These are phyloP conservation scores for Cercospora citrullina DNA, from an alignment of 2,329 filamentous ascomycete genomes.

Conservation along the genomic window DNA sequence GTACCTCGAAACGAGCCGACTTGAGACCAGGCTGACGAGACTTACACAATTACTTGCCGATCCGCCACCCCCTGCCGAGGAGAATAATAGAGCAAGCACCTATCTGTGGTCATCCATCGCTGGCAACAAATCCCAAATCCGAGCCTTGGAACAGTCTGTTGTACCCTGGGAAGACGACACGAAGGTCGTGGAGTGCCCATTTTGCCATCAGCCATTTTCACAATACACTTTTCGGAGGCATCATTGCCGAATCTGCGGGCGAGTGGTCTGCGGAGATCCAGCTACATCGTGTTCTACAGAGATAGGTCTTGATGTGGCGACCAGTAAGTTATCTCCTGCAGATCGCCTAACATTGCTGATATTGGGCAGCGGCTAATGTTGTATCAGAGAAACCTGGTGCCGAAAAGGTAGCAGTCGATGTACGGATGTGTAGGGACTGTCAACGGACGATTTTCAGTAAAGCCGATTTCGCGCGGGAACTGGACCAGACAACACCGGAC, in stretches of 20 bases:
- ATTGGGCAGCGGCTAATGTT: constrained; percentile 35
- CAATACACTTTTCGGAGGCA: constrained; percentile 90
- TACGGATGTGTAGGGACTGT: constrained; percentile 92
- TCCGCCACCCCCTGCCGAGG: constrained; percentile 62
- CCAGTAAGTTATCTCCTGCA: constrained; percentile 50
- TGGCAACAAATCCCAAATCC: constrained; percentile 66
- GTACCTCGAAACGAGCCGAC: constrained; percentile 79
- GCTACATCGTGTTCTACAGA: constrained; percentile 82
- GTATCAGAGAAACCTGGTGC: constrained; percentile 47
- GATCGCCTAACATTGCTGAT: constrained; percentile 37
- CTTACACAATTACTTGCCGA: constrained; percentile 80
- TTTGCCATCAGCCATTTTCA: constrained; percentile 94
- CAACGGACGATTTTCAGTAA: constrained; percentile 69
- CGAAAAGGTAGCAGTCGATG: constrained; percentile 67
- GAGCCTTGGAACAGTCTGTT: constrained; percentile 76
- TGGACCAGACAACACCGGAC: constrained; percentile 68
- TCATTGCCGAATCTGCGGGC: constrained; percentile 90
- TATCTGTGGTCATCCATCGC: constrained; percentile 61
- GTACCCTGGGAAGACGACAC: constrained; percentile 95
- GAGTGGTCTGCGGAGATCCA: constrained; percentile 87
- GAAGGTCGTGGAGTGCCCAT: constrained; percentile 77
- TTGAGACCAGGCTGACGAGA: constrained; percentile 90
- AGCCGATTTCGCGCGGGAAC: constrained; percentile 73
- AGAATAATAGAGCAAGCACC: constrained; percentile 50
- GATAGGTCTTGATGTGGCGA: constrained; percentile 74